Evolutionary conservation across 163 green algal genomes (phyloP), one percentile per base, ranked within the genome.

Genomic region (Scenedesmus sp.): DNA sequence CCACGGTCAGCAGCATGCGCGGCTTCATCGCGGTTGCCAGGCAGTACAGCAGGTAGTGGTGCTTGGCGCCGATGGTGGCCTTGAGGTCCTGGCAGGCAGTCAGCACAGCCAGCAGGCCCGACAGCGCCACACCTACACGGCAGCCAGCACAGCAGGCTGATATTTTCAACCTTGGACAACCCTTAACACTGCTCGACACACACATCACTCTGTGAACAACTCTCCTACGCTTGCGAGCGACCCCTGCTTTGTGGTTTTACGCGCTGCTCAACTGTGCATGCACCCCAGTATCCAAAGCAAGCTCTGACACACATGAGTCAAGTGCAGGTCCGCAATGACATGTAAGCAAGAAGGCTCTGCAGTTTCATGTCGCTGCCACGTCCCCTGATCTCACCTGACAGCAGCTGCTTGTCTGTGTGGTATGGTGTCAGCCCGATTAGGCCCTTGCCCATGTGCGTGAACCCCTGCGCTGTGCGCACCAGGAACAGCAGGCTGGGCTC

Each of bases 391-490:
- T 72, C 49, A 95, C 90, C 90, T 84, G 96, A 98, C 43, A 99
- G 95, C 76, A 99, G 96, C 90, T 96, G 94, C 44, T 95, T 93
- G 89, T 99, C 97, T 0, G 97, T 97, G 92, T 99, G 98, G 93
- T 97, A 97, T n/a, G 98, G 98, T 68, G 93, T 96, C 42, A 99
- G 90, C 4, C 96, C 98, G 9, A 99, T 94, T 43, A 99, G 95
- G 35, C 98, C 98, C 96, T 99, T 99, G 91, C 98, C 98, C 94
- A 99, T 96, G 96, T 99, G 98, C 81, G 98, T 94, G 44, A 99
- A 96, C 13, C 98, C 98, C 92, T 99, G 98, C 1, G 95, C 93
- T 30, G 96, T 91, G 43, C 96, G 93, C 87, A 99, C 97, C 83
- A 99, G 94, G 95, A 99, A 99, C 80, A 99, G 94, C 92, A 97